Conservation (phyloP, 768 basidiomycete species). For the Pleurotus giganteus region DNA sequence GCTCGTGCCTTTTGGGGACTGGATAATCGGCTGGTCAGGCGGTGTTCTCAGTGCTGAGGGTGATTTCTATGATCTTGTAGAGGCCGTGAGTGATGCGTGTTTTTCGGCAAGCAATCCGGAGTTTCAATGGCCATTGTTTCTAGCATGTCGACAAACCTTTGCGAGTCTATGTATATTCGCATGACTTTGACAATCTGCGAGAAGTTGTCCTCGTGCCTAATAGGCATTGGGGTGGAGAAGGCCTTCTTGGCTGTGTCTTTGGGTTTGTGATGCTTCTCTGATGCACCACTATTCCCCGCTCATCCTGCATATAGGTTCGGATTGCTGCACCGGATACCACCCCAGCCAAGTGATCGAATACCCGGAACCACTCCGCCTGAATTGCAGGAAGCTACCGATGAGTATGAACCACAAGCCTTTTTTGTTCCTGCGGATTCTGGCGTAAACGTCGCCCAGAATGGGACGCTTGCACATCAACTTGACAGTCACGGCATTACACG, state of each 20-base stretch:
- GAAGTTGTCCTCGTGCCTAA: slow-evolving; percentile 96
- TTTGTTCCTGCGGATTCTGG: slow-evolving; percentile 68
- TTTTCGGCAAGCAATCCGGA: neutral
- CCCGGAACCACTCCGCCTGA: slow-evolving; percentile 59
- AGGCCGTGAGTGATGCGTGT: slow-evolving; percentile 59
- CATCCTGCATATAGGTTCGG: slow-evolving; percentile 60
- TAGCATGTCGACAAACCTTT: slow-evolving; percentile 94
- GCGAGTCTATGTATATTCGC: slow-evolving; percentile 93
- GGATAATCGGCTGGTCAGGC: slow-evolving; percentile 87
- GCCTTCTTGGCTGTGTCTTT: slow-evolving; percentile 92
- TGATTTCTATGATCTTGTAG: slow-evolving; percentile 96
- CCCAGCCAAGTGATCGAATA: slow-evolving; percentile 58
- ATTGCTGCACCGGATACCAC: slow-evolving; percentile 89
- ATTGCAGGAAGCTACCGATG: slow-evolving; percentile 44
- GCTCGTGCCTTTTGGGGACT: slow-evolving; percentile 83
- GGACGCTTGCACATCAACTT: neutral
- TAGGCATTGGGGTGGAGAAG: slow-evolving; percentile 96
- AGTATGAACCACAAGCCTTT: slow-evolving; percentile 61
- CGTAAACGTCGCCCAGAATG: neutral
- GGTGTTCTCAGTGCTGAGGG: slow-evolving; percentile 88
- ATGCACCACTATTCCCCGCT: neutral
- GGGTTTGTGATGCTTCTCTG: slow-evolving; percentile 54
- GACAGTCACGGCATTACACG: neutral
- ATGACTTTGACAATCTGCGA: slow-evolving; percentile 91
- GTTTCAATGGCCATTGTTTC: neutral